Evolutionary conservation across 805 yeast species (phyloP).

Genomic region (Candida stauntonica): DNA sequence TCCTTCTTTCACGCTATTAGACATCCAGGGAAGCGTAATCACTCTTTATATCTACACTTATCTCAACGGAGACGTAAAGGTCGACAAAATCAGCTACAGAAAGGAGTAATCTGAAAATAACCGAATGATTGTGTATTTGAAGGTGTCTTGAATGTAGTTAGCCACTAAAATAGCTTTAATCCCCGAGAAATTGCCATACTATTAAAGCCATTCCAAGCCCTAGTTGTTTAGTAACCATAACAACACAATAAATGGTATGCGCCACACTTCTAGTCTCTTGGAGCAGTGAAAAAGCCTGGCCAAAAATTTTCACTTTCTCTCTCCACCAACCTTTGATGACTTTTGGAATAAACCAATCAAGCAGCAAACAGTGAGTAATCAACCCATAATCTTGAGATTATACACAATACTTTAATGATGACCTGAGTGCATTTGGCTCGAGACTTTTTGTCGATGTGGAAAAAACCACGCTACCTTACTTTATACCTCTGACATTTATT

Average conservation of each 20-base stretch:
- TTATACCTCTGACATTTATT: constrained; percentile 49
- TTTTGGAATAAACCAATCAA: too few species aligned
- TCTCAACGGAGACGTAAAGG: constrained; percentile 78
- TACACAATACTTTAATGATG: constrained; percentile 21
- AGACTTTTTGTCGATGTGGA: constrained; percentile 96
- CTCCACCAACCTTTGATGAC: too few species aligned
- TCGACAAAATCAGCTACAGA: constrained; percentile 75
- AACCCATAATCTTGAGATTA: too few species aligned
- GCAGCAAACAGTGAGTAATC: too few species aligned
- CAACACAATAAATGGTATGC: background rate
- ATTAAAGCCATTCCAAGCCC: background rate
- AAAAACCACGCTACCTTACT: constrained; percentile 96
- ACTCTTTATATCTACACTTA: constrained; percentile 82
- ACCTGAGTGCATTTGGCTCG: constrained; percentile 99
- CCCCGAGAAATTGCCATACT: background rate
- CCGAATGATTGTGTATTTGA: too few species aligned
- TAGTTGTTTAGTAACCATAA: background rate
- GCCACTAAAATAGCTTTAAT: too few species aligned
- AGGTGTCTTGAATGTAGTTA: too few species aligned
- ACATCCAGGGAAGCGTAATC: constrained; percentile 74
- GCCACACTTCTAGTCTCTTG: constrained; percentile 1
- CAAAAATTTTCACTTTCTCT: too few species aligned
- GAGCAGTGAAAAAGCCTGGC: too few species aligned
- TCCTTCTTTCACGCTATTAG: constrained; percentile 87
- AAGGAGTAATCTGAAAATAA: constrained; percentile 32